A percentile compares a stretch with the other conserved stretches of the same genome.
Conservation (phyloP, 2,329 filamentous ascomycete species). For the Ophiostoma piceae region DNA sequence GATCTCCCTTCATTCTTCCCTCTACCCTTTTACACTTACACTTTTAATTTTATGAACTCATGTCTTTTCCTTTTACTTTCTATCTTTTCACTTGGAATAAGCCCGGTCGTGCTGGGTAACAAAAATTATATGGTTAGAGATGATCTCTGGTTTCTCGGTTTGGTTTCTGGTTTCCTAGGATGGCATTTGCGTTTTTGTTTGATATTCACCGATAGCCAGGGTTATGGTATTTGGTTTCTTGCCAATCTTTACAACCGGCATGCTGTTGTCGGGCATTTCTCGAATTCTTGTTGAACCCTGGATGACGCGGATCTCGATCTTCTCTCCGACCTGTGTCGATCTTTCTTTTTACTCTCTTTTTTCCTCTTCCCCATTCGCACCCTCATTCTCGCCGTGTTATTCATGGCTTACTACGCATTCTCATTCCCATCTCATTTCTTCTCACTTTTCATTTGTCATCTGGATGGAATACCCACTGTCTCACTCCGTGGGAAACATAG, state of each 20-base stretch:
- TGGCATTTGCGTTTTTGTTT: background rate
- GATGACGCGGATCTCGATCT: background rate
- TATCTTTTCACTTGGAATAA: background rate
- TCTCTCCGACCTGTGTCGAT: background rate
- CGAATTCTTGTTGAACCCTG: background rate
- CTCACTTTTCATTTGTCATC: slow-evolving; percentile 6
- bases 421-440: background rate
- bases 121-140: background rate
- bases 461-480: background rate
- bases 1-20: background rate
- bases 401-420: background rate
- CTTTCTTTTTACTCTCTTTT: background rate
- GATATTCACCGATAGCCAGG: background rate
- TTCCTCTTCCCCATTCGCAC: background rate
- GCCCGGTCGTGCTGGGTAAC: background rate
- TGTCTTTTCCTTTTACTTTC: background rate
- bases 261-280: slow-evolving; percentile 1
- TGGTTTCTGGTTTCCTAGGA: background rate
- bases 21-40: background rate
- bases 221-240: background rate
- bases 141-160: background rate
- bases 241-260: background rate
- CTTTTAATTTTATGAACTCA: background rate
- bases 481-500: background rate
- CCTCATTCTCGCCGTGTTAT: background rate